phyloP scores from a whole-genome alignment of 2,329 filamentous ascomycete species.

The Ustilaginoidea virens region DNA sequence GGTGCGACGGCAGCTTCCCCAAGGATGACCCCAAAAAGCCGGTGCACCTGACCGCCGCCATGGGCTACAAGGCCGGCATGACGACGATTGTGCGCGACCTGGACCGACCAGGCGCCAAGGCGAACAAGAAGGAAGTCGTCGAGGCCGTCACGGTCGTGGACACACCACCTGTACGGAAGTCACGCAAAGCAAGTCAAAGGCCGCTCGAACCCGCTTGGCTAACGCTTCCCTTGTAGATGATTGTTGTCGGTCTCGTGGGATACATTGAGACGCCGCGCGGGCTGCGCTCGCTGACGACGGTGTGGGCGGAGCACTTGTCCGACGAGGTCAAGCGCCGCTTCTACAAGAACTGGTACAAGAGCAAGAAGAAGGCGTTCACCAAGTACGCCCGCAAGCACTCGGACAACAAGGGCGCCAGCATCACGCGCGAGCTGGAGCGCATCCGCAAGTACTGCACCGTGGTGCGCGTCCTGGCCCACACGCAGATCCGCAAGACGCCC shows the following conservation, averaged over 20 bases:
- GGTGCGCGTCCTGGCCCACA: slow-evolving; percentile 97
- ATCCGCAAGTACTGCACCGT: slow-evolving; percentile 99
- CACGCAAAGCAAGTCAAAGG: no score
- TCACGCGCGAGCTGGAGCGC: slow-evolving; percentile 96
- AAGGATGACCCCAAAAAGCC: slow-evolving; percentile 99
- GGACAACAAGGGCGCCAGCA: slow-evolving; percentile 74
- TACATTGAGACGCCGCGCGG: slow-evolving; percentile 99
- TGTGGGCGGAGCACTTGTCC: slow-evolving; percentile 98
- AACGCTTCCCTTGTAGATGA: slow-evolving; percentile 59
- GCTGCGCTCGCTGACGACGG: slow-evolving; percentile 96
- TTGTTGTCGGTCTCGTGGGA: slow-evolving; percentile 98
- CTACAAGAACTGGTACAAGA: slow-evolving; percentile 99
- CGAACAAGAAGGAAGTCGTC: slow-evolving; percentile 97
- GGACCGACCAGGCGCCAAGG: slow-evolving; percentile 97
- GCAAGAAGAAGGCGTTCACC: slow-evolving; percentile 99
- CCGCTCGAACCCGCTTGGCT: slow-evolving; percentile 67
- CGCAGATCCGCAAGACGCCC: slow-evolving; percentile 96
- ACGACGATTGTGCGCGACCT: slow-evolving; percentile 98
- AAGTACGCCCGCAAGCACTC: slow-evolving; percentile 99
- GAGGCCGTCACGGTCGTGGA: slow-evolving; percentile 80
- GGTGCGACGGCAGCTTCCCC: slow-evolving; percentile 61
- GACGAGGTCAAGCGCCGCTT: slow-evolving; percentile 99
- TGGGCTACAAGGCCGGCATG: slow-evolving; percentile 99
- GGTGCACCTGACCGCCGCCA: slow-evolving; percentile 91
- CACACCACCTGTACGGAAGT: slow-evolving; percentile 89